Evolutionary conservation across 495 filamentous ascomycete genomes (phyloP).

Genomic region (Lasiosphaeria miniovina): DNA sequence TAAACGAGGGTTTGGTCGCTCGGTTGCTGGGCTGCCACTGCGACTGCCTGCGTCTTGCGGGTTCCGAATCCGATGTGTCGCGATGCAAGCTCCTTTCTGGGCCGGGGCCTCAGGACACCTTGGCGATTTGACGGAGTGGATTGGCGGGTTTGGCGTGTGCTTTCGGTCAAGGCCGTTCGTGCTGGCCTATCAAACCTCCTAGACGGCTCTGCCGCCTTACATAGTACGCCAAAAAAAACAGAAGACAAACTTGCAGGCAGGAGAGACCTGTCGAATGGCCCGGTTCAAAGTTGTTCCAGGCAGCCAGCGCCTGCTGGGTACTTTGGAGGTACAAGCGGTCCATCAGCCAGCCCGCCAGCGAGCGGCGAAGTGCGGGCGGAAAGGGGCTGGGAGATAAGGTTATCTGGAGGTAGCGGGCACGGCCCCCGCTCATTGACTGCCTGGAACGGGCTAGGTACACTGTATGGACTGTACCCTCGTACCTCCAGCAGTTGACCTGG

Average conservation of each 20-base stretch:
- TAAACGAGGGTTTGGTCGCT: not conserved
- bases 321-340: not conserved
- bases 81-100: constrained; percentile 17
- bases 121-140: constrained; percentile 6
- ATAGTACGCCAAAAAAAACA: constrained; percentile 13
- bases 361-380: constrained; percentile 3
- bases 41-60: no score
- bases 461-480: no score
- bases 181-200: constrained; percentile 14
- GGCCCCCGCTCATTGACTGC: constrained; percentile 13
- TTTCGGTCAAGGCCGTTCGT: constrained; percentile 2
- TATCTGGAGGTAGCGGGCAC: constrained; percentile 23
- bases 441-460: not conserved
- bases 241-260: not conserved
- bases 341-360: not conserved
- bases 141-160: not conserved
- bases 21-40: not conserved
- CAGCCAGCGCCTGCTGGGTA: constrained; percentile 12
- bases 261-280: not conserved
- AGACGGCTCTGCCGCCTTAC: not conserved
- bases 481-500: not conserved
- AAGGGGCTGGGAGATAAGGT: constrained; percentile 29
- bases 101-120: constrained; percentile 23
- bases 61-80: constrained; percentile 20
- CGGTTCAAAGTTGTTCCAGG: constrained; percentile 31